A percentile compares a stretch with the other conserved stretches of the same genome.
These are phyloP conservation scores for Chaetomiaceae sp. DNA, from an alignment of 2,329 filamentous ascomycete species.

Conservation along the genomic window DNA sequence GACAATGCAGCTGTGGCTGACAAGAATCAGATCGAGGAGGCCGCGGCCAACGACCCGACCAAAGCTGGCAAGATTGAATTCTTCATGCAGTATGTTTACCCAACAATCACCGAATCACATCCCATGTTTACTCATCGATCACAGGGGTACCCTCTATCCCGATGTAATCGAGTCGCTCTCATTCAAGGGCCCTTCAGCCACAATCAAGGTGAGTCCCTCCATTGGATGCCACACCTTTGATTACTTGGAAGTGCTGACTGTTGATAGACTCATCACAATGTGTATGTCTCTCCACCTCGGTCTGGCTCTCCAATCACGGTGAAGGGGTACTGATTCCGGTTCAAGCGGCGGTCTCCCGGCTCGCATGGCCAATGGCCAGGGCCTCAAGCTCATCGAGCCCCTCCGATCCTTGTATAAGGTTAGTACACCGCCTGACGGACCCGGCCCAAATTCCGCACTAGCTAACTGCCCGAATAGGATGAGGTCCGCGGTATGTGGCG, in stretches of 20 bases:
- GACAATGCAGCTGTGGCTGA: slow-evolving; percentile 1
- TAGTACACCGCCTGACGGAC: slow-evolving; percentile 40
- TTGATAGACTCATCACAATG: slow-evolving; percentile 29
- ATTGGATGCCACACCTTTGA: background rate
- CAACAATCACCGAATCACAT: background rate
- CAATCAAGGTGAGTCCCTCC: slow-evolving; percentile 36
- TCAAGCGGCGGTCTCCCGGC: slow-evolving; percentile 38
- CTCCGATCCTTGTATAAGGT: slow-evolving; percentile 75
- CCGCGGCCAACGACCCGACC: slow-evolving; percentile 57
- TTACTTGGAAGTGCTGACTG: background rate
- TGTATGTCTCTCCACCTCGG: slow-evolving; percentile 13
- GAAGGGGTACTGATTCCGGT: slow-evolving; percentile 14
- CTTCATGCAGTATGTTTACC: slow-evolving; percentile 61
- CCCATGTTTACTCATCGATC: slow-evolving; percentile 49
- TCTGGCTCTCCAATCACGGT: slow-evolving; percentile 13
- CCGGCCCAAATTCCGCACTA: background rate
- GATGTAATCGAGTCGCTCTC: slow-evolving; percentile 52
- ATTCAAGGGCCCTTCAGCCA: slow-evolving; percentile 46
- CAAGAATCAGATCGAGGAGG: slow-evolving; percentile 58
- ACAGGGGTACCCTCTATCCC: slow-evolving; percentile 54
- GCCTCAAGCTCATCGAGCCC: slow-evolving; percentile 70
- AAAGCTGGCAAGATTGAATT: slow-evolving; percentile 74
- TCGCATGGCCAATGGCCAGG: slow-evolving; percentile 24
- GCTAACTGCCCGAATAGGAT: slow-evolving; percentile 15
- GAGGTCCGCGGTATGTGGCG: slow-evolving; percentile 21